phyloP scores from a whole-genome alignment of 1,284 basidiomycete species.

The Ceratobasidium sp. region DNA sequence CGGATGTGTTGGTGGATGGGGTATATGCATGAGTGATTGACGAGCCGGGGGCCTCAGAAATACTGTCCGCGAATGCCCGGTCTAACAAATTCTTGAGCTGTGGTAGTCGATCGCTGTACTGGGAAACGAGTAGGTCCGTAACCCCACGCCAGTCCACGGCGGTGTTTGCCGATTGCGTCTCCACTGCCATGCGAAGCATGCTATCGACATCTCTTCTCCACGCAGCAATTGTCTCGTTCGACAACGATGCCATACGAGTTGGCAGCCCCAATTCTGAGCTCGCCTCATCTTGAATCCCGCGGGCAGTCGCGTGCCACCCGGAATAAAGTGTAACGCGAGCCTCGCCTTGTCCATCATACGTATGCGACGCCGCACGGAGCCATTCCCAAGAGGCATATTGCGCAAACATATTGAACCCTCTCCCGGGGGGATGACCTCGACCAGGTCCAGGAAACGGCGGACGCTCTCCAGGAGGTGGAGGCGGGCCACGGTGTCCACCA shows the following conservation, averaged over 20 bases:
- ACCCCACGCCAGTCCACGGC: constrained; percentile 34
- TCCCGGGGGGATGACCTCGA: constrained; percentile 1
- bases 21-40: neutral
- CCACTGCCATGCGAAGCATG: constrained; percentile 5
- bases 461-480: neutral
- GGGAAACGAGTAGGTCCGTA: constrained; percentile 33
- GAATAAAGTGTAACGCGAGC: constrained; percentile 26
- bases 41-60: neutral
- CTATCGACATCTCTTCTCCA: constrained; percentile 18
- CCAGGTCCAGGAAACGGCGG: constrained; percentile 12
- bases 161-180: neutral
- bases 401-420: constrained; percentile 28
- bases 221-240: neutral
- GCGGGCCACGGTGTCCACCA: neutral
- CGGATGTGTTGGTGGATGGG: neutral
- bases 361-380: constrained; percentile 31
- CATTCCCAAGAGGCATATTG: constrained; percentile 37
- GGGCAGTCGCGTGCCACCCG: constrained; percentile 29
- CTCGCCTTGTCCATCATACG: constrained; percentile 34
- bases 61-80: neutral
- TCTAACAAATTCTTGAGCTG: constrained; percentile 19
- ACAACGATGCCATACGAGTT: constrained; percentile 4
- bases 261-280: neutral
- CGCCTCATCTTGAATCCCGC: neutral
- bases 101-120: constrained; percentile 33